These are phyloP conservation scores for Saccharomyces pastorianus DNA, from an alignment of 1,139 yeast species.

Conservation along the genomic window DNA sequence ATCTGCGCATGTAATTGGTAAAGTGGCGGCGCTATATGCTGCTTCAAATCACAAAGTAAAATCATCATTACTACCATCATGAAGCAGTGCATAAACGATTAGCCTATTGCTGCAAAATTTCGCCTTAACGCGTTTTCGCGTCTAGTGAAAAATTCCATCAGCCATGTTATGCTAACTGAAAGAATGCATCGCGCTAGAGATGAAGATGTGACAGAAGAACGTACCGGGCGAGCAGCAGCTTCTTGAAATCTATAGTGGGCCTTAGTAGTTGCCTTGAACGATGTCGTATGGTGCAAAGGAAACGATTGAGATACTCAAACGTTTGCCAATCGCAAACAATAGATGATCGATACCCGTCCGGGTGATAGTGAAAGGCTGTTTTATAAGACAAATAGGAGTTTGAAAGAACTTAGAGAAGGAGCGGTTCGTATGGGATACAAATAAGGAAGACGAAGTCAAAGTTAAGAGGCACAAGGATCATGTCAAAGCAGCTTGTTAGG, in stretches of 20 bases:
- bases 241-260: not conserved
- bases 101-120: slow-evolving; percentile 2
- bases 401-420: not conserved
- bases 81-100: not conserved
- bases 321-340: not conserved
- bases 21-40: not conserved
- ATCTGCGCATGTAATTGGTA: not conserved
- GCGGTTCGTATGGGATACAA: not conserved
- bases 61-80: not conserved
- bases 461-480: not conserved
- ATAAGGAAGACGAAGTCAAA: not conserved
- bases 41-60: not conserved
- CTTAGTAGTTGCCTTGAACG: not conserved
- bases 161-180: not conserved
- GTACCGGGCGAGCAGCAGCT: not conserved
- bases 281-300: not conserved
- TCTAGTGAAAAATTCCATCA: slow-evolving; percentile 1
- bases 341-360: not conserved
- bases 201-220: not conserved
- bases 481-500: slow-evolving; percentile 76
- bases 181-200: not conserved
- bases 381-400: not conserved
- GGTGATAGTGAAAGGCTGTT: not conserved
- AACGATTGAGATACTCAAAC: not conserved
- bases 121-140: not conserved